phyloP scores from a whole-genome alignment of 495 filamentous ascomycete species.

The Podospora appendiculata region DNA sequence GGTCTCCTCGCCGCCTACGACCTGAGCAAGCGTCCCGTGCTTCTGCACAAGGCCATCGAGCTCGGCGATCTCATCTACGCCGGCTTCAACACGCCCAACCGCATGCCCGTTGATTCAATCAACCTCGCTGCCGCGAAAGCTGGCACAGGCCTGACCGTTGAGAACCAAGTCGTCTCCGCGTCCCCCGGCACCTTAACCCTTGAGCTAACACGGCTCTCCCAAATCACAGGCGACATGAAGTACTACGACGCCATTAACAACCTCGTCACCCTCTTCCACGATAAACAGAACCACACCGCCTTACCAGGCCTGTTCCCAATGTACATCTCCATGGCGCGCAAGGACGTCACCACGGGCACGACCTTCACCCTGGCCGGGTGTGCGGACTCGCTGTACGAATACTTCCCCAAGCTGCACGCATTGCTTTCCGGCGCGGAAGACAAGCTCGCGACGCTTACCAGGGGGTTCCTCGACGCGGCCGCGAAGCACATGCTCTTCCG shows the following conservation, averaged over 20 bases:
- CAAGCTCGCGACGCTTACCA: conserved; percentile 29
- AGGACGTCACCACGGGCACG: conserved; percentile 17
- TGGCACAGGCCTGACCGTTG: conserved; percentile 54
- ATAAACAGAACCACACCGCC: conserved; percentile 53
- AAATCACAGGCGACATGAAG: conserved; percentile 69
- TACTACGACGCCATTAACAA: conserved; percentile 81
- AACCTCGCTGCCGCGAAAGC: conserved; percentile 72
- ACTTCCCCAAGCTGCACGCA: conserved; percentile 64
- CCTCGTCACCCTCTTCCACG: conserved; percentile 64
- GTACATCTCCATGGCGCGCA: conserved; percentile 20
- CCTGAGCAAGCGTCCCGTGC: conserved; percentile 47
- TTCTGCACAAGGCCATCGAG: conserved; percentile 69
- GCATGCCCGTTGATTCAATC: conserved; percentile 59
- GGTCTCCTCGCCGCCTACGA: conserved; percentile 72
- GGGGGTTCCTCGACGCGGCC: conserved; percentile 51
- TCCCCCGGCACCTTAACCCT: conserved; percentile 71
- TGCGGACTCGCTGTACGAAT: conserved; percentile 86
- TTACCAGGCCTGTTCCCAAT: conserved; percentile 55
- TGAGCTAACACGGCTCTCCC: conserved; percentile 76
- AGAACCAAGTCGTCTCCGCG: conserved; percentile 40
- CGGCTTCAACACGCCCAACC: conserved; percentile 79
- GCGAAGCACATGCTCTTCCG: conserved; percentile 63
- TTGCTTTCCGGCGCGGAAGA: conserved; percentile 23
- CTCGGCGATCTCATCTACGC: conserved; percentile 67
- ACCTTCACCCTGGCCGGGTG: conserved; percentile 66